Conservation (phyloP, 108 stramenopile genomes). For the Cyclotella atomus region DNA sequence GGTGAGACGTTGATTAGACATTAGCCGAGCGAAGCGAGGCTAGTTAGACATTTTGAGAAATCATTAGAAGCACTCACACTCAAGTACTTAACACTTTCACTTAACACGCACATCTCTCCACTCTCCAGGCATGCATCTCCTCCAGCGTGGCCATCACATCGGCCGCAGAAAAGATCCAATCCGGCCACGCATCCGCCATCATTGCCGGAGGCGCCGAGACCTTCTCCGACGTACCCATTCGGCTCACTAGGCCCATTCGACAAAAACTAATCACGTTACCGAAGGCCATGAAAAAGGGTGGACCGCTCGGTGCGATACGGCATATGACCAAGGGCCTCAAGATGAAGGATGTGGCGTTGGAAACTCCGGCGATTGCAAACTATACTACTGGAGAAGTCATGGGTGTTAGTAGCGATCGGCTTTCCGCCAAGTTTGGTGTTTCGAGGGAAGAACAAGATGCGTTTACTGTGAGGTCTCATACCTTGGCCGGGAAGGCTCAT, state of each 20-base stretch:
- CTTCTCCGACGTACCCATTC: conserved; percentile 97
- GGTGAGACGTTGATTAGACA: too few relatives aligned
- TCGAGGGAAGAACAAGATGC: conserved; percentile 94
- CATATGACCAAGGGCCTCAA: conserved; percentile 93
- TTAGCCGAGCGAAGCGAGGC: too few relatives aligned
- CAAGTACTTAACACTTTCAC: too few relatives aligned
- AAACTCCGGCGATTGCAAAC: conserved; percentile 98
- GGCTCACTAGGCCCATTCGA: conserved; percentile 83
- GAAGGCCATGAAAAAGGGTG: conserved; percentile 98
- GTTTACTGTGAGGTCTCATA: conserved; percentile 92
- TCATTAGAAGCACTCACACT: too few relatives aligned
- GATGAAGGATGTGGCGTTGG: conserved; percentile 88
- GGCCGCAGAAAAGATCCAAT: conserved; percentile 93
- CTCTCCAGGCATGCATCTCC: conserved; percentile 93
- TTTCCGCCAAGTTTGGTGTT: conserved; percentile 95
- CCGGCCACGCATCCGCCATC: conserved; percentile 92
- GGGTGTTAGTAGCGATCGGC: conserved; percentile 95
- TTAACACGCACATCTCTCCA: too few relatives aligned
- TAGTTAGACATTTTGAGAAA: too few relatives aligned
- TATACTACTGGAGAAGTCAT: conserved; percentile 99
- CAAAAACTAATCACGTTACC: conserved; percentile 91
- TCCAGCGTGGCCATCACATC: conserved; percentile 93
- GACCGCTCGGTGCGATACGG: conserved; percentile 65
- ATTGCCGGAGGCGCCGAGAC: conserved; percentile 97
- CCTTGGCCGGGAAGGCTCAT: conserved; percentile 92